Conservation (phyloP, 192 early-diverging fungal genomes). For the Coemansia sp. region DNA sequence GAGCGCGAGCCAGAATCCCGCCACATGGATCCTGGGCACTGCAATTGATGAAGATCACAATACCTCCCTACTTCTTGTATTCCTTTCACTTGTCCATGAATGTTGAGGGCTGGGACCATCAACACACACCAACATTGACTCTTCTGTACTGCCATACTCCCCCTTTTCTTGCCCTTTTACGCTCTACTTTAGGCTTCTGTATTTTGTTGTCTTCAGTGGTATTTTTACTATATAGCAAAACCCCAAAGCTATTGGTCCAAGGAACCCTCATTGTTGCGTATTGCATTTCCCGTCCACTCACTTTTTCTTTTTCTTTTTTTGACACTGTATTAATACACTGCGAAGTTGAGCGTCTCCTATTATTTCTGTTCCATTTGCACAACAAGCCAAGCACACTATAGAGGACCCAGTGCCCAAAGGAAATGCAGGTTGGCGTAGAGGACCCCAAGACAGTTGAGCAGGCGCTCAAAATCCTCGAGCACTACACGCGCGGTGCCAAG, state of each 20-base stretch:
- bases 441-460: constrained; percentile 32
- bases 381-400: not conserved
- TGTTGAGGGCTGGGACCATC: not conserved
- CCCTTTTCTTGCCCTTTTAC: constrained; percentile 3
- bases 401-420: not conserved
- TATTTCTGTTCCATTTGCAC: not conserved
- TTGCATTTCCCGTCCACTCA: not conserved
- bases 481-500: constrained; percentile 68
- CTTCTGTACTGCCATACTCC: not conserved
- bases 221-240: not conserved
- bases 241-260: not conserved
- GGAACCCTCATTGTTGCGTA: constrained; percentile 4
- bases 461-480: constrained; percentile 59
- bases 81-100: not conserved
- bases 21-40: constrained; percentile 5
- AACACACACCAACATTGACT: not conserved
- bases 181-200: constrained; percentile 4
- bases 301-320: constrained; percentile 9
- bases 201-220: not conserved
- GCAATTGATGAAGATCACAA: not conserved
- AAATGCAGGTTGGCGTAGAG: constrained; percentile 33
- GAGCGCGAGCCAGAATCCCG: not conserved
- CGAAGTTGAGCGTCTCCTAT: not conserved
- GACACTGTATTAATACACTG: not conserved
- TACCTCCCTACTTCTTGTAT: not conserved